Evolutionary conservation across 2,329 filamentous ascomycete species (phyloP).

Genomic region (Pseudogymnoascus sp.): DNA sequence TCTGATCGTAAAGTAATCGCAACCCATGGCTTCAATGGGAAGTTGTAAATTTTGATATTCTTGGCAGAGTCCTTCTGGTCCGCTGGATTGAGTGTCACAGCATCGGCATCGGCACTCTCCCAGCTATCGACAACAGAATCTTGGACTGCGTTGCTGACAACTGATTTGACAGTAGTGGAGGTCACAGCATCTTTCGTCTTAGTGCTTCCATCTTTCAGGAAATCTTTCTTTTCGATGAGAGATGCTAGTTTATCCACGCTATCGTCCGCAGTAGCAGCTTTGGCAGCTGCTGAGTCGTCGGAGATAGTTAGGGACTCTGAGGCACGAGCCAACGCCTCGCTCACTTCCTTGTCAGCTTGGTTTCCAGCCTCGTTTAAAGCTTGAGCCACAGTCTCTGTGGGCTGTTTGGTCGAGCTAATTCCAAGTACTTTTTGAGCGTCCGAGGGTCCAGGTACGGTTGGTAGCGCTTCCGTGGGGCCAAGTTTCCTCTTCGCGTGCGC

Average conservation of each 20-base stretch:
- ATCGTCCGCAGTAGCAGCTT: slow-evolving; percentile 41
- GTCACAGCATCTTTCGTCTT: slow-evolving; percentile 39
- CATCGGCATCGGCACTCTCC: slow-evolving; percentile 76
- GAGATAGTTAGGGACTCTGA: background rate
- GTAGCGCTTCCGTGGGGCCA: slow-evolving; percentile 17
- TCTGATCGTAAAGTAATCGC: slow-evolving; percentile 66
- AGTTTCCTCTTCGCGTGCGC: slow-evolving; percentile 24
- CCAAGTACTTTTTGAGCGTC: slow-evolving; percentile 28
- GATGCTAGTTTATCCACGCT: slow-evolving; percentile 41
- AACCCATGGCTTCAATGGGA: slow-evolving; percentile 90
- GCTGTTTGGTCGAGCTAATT: slow-evolving; percentile 25
- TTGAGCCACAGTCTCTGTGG: slow-evolving; percentile 61
- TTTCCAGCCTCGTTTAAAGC: slow-evolving; percentile 59
- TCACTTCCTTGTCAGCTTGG: slow-evolving; percentile 50
- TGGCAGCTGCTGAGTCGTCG: slow-evolving; percentile 31
- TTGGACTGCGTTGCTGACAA: slow-evolving; percentile 46
- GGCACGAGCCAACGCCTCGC: slow-evolving; percentile 51
- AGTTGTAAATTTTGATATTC: slow-evolving; percentile 79
- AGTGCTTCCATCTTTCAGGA: slow-evolving; percentile 45
- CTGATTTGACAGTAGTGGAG: slow-evolving; percentile 41
- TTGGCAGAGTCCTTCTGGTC: slow-evolving; percentile 58
- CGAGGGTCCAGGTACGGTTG: slow-evolving; percentile 29
- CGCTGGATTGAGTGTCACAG: slow-evolving; percentile 38
- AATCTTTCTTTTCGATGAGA: slow-evolving; percentile 41
- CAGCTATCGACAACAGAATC: slow-evolving; percentile 69